phyloP scores from a whole-genome alignment of 2,329 filamentous ascomycete species.

The Talaromyces islandicus region DNA sequence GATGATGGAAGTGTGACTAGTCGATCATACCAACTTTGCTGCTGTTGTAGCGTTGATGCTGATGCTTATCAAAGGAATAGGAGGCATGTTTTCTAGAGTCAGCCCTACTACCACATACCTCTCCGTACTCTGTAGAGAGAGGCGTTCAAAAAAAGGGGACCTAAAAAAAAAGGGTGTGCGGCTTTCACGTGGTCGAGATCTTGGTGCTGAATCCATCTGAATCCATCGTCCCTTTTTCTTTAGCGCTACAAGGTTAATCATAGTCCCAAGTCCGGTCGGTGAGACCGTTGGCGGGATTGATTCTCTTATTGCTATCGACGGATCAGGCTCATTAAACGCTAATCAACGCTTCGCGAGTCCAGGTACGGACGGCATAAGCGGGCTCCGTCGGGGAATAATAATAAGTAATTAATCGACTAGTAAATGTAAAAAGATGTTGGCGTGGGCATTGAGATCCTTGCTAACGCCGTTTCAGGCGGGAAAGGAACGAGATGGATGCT shows the following conservation, averaged over 20 bases:
- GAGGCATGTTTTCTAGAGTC: not conserved
- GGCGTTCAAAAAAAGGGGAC: too few species aligned
- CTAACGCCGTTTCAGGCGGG: not conserved
- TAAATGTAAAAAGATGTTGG: not conserved
- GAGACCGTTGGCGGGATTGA: not conserved
- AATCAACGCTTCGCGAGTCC: not conserved
- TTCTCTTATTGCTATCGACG: not conserved
- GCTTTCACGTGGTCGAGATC: not conserved
- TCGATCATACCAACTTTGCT: not conserved
- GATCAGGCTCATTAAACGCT: not conserved
- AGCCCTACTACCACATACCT: not conserved
- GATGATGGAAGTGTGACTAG: not conserved
- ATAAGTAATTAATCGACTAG: not conserved
- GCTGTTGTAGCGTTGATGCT: not conserved
- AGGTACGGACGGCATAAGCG: not conserved
- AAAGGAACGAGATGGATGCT: not conserved
- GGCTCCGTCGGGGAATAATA: not conserved
- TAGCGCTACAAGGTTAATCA: not conserved
- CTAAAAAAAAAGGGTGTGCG: not conserved
- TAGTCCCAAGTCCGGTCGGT: not conserved
- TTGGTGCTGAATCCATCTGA: not conserved
- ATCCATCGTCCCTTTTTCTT: not conserved
- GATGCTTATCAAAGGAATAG: not conserved
- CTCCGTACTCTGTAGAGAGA: too few species aligned
- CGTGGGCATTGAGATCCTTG: not conserved